phyloP scores from a whole-genome alignment of 495 filamentous ascomycete species.

The Penicillium herquei region DNA sequence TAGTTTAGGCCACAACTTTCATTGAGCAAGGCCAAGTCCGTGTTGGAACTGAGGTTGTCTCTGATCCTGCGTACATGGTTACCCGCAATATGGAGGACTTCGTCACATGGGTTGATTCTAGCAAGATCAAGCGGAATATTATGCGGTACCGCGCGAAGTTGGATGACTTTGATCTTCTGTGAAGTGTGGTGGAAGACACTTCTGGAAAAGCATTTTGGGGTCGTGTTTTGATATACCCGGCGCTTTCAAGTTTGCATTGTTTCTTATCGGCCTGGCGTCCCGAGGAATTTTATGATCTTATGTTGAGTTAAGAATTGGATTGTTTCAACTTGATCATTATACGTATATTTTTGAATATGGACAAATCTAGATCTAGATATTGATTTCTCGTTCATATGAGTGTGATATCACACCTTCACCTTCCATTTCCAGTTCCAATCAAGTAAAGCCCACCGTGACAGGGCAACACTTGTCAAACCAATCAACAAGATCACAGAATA shows the following conservation, averaged over 20 bases:
- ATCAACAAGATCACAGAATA: constrained; percentile 36
- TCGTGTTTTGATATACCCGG: constrained; percentile 31
- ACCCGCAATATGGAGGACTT: constrained; percentile 89
- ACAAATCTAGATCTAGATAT: not conserved
- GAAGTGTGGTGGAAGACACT: not conserved
- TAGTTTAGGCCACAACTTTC: constrained; percentile 63
- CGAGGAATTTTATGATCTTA: constrained; percentile 6
- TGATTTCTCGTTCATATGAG: not conserved
- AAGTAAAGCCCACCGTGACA: constrained; percentile 46
- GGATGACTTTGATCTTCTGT: constrained; percentile 95
- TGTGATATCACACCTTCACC: constrained; percentile 29
- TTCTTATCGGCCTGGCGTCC: constrained; percentile 18
- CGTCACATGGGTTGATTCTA: constrained; percentile 92
- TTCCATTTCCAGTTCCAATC: constrained; percentile 48
- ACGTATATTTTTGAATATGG: too few species aligned
- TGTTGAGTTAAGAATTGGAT: not conserved
- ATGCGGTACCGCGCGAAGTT: constrained; percentile 90
- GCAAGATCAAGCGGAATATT: constrained; percentile 95
- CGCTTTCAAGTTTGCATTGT: constrained; percentile 21
- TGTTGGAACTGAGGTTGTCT: constrained; percentile 87
- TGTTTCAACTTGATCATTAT: too few species aligned
- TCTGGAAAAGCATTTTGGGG: constrained; percentile 24
- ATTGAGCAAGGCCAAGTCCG: constrained; percentile 96
- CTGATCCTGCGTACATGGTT: constrained; percentile 62
- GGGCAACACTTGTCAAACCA: constrained; percentile 29